These are phyloP conservation scores for Fusarium clavum DNA, from an alignment of 2,329 filamentous ascomycete species.

Conservation along the genomic window DNA sequence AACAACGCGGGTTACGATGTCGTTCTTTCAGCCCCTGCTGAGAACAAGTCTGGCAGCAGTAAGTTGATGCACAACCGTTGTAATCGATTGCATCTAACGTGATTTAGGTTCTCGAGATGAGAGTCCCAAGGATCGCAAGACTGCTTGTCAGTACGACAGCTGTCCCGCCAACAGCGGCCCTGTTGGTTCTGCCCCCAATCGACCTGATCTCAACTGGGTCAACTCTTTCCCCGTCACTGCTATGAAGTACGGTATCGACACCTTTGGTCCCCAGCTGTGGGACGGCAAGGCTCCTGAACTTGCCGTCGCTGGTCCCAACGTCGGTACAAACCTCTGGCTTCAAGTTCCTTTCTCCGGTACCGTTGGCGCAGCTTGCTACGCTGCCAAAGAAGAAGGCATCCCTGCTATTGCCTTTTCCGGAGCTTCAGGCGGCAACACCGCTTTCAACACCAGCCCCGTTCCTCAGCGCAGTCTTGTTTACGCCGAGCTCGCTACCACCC, in stretches of 20 bases:
- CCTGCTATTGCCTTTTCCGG: conserved; percentile 78
- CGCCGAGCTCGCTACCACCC: conserved; percentile 68
- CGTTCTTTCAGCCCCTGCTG: conserved; percentile 73
- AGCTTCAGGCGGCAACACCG: conserved; percentile 59
- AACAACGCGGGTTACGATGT: conserved; percentile 67
- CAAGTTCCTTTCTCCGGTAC: conserved; percentile 72
- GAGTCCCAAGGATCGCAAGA: conserved; percentile 59
- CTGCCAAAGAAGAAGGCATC: conserved; percentile 64
- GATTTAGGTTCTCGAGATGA: conserved; percentile 62
- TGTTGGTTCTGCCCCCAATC: conserved; percentile 63
- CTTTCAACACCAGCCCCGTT: conserved; percentile 65
- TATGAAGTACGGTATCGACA: conserved; percentile 71
- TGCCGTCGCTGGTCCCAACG: conserved; percentile 74
- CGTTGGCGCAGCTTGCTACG: conserved; percentile 72
- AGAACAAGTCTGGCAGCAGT: conserved; percentile 74
- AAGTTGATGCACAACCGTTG: conserved; percentile 23
- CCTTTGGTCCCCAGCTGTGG: conserved; percentile 66
- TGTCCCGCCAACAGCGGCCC: conserved; percentile 69
- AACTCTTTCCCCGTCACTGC: conserved; percentile 76
- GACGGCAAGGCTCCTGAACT: conserved; percentile 66
- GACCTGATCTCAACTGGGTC: conserved; percentile 72
- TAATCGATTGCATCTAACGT: conserved; percentile 1
- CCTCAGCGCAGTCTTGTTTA: conserved; percentile 70
- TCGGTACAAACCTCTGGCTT: conserved; percentile 67
- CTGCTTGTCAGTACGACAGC: conserved; percentile 70